These are phyloP conservation scores for Tolypocladium paradoxum DNA, from an alignment of 2,329 filamentous ascomycete genomes.

Conservation along the genomic window DNA sequence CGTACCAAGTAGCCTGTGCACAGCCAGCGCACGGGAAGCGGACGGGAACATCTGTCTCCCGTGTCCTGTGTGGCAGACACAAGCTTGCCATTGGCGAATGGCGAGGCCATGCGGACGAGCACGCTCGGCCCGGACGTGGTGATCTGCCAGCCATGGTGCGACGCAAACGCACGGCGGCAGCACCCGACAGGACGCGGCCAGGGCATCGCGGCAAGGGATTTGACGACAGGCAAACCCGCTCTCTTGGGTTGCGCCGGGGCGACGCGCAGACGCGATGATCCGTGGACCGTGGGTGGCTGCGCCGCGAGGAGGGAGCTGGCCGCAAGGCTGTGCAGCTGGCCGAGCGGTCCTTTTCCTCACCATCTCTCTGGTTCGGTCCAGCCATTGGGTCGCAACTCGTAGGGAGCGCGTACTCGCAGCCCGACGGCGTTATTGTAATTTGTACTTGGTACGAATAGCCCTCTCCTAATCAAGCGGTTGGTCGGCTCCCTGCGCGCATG, in stretches of 20 bases:
- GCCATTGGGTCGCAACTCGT: not conserved
- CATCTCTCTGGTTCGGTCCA: not conserved
- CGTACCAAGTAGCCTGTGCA: too few species aligned
- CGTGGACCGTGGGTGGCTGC: not conserved
- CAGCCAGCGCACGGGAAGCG: not conserved
- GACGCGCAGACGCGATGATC: not conserved
- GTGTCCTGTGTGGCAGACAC: too few species aligned
- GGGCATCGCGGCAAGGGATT: not conserved
- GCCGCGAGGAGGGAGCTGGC: not conserved
- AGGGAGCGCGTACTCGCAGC: too few species aligned
- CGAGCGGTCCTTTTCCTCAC: not conserved
- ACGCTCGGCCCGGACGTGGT: not conserved
- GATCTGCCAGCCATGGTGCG: not conserved
- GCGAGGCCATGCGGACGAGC: not conserved
- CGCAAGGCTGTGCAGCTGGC: not conserved
- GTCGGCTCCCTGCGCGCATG: not conserved
- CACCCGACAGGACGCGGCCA: not conserved
- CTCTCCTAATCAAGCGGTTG: conserved; percentile 1
- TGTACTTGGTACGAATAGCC: too few species aligned
- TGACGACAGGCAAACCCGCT: not conserved
- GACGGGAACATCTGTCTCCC: too few species aligned
- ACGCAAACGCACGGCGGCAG: not conserved
- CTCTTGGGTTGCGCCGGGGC: not conserved
- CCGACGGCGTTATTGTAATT: too few species aligned
- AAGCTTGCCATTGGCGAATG: not conserved